Conservation (phyloP, 1,139 yeast genomes). For the Magnusiomyces clavatus region DNA sequence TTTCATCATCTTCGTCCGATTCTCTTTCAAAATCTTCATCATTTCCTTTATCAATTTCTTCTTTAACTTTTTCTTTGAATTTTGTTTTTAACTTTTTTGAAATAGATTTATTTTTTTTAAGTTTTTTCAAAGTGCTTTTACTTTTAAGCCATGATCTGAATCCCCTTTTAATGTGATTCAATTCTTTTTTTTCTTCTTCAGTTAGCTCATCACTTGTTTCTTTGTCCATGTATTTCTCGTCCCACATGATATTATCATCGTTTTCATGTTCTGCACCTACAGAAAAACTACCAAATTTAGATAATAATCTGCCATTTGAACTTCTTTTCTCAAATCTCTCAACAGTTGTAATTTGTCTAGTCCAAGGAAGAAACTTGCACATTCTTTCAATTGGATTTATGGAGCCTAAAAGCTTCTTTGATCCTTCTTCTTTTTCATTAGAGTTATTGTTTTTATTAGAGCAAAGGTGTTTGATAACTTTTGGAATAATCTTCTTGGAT, state of each 20-base stretch:
- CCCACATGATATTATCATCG: neutral
- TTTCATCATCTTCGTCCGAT: neutral
- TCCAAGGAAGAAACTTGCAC: slow-evolving; percentile 5
- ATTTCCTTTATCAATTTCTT: too few relatives aligned
- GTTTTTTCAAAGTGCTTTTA: neutral
- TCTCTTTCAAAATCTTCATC: neutral
- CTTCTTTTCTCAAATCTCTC: neutral
- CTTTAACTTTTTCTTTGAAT: neutral
- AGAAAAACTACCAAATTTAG: neutral
- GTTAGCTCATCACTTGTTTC: neutral
- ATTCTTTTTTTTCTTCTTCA: neutral
- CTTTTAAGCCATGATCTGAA: neutral
- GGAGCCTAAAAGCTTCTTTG: neutral
- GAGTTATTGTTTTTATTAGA: too few relatives aligned
- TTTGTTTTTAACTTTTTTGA: neutral
- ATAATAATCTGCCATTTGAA: neutral
- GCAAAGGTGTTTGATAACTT: slow-evolving; percentile 2
- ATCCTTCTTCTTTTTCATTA: neutral
- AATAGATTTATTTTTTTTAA: neutral
- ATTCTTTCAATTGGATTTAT: neutral
- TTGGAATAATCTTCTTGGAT: slow-evolving; percentile 5
- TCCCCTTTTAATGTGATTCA: neutral
- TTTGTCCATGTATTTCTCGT: neutral
- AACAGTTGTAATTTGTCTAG: slow-evolving; percentile 1
- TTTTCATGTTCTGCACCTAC: neutral